phyloP scores from a whole-genome alignment of 495 filamentous ascomycete genomes.

The Hypomontagnella submonticulosa region DNA sequence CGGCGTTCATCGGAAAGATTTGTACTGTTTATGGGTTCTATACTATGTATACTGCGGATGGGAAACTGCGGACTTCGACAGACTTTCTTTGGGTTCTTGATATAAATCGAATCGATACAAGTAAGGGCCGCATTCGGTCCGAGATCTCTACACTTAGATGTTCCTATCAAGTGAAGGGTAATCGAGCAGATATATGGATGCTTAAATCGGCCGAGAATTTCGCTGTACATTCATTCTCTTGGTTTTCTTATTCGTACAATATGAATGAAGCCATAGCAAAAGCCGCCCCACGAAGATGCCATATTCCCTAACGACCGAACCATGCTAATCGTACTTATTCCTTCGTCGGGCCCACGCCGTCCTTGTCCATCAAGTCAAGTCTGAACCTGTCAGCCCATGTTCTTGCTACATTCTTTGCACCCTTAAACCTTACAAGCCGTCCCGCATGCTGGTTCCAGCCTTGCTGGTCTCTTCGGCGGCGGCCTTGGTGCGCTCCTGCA shows the following conservation, averaged over 20 bases:
- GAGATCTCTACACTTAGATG: constrained; percentile 3
- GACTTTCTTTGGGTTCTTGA: constrained; percentile 34
- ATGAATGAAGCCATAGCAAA: constrained; percentile 20
- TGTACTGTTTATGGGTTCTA: constrained; percentile 22
- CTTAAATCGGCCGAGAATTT: constrained; percentile 4
- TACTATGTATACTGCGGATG: constrained; percentile 30
- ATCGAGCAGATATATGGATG: not conserved
- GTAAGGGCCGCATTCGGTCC: constrained; percentile 16
- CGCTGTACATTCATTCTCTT: constrained; percentile 8
- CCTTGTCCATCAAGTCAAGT: constrained; percentile 28
- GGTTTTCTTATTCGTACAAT: constrained; percentile 36
- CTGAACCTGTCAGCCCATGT: constrained; percentile 28
- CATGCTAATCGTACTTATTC: constrained; percentile 15
- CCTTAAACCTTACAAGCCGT: constrained; percentile 50
- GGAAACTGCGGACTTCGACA: constrained; percentile 17
- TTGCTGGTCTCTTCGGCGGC: constrained; percentile 60
- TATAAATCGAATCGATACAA: constrained; percentile 11
- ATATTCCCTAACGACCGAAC: constrained; percentile 21
- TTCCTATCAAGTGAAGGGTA: too few relatives aligned
- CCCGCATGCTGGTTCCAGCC: constrained; percentile 58
- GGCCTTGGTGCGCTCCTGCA: constrained; percentile 64
- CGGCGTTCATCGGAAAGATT: constrained; percentile 40
- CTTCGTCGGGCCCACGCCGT: constrained; percentile 13
- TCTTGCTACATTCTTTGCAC: not conserved
- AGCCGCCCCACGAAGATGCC: constrained; percentile 9